Evolutionary conservation across 1,284 basidiomycete genomes (phyloP), one percentile per base, ranked within the genome.

Genomic region (Tremellales sp.): DNA sequence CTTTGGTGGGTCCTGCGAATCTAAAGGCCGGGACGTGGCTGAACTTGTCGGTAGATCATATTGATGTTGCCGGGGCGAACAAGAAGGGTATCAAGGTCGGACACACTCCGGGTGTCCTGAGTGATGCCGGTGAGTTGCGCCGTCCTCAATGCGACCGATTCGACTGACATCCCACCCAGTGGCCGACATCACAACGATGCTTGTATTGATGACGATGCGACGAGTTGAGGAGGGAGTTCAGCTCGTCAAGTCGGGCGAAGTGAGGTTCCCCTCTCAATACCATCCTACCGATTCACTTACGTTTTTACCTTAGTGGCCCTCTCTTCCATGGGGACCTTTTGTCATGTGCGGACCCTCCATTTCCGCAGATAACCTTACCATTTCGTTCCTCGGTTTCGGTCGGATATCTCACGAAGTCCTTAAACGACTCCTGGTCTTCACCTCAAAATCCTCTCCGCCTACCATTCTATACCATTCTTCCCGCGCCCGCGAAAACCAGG

Each of bases 361-460:
- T 33, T 75, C 79, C 9, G 77, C 78, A 24, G 60, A 70, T 7
- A 57, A 58, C 61, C 60, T 70, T 49, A 92, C 84, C 2, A 80
- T 85, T 3, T 92, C 91, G 0, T 94, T 97, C 74, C 75, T 97
- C 26, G 93, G 94, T 7, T 97, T 97, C 61, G 94, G 93, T 5
- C 83, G 92, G 37, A 95, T 94, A 57, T 82, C 88, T 0, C 87
- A 90, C 58, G 83, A 84, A 4, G 86, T 84, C 0, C 78, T 91
- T 35, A 72, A 78, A 8, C 83, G 90, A 12, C 79, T 94, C 21
- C 73, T 86, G 12, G 80, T 86, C 2, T 94, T 94, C 65, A 71
- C 70, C 81, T 84, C 53, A 47, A 58, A 62, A 42, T 36, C 47
- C 3, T 38, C 54, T 4, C 63, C 65, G 1, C 66, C 71, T 7